Base-by-base conservation (phyloP, 129 eudicot species). In the Saussurea involucrata region DNA sequence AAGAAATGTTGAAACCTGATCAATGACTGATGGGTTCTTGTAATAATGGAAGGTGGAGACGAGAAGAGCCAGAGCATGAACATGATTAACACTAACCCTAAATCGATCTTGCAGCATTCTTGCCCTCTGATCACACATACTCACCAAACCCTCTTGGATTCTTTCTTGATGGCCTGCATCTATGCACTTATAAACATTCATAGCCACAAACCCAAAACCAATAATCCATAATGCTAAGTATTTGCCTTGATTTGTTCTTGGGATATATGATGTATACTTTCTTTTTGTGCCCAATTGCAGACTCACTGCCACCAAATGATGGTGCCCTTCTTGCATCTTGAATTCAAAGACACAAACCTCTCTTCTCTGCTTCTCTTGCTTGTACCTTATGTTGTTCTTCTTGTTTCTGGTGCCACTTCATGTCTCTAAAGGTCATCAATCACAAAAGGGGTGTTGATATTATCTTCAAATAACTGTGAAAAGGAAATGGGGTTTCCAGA, bases 21-120 rank as follows among this genome's bases (percentile, higher is more conserved):
- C 92, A 76, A 92, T 87, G 69, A 93, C 96, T 60, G 97, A 86
- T 55, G 91, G 93, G 65, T 78, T 82, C 88, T 89, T 92, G 88
- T 74, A 81, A 80, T 83, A 86, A 72, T 89, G 97, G 68, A 92
- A 92, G 70, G 97, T 92, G 0, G 97, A 89, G 46, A 92, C 91
- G 31, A 89, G 83, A 46, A 92, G 84, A 8, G 92, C 96, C 57
- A 92, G 93, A 58, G 97, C 96, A 78, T 89, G 97, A 42, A 89
- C 90, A 86, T 92, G 97, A 80, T 92, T 92, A 55, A 92, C 96
- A 72, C 91, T 87, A 69, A 89, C 96, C 80, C 81, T 86, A 57
- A 92, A 92, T 46, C 88, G 91, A 78, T 92, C 97, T 78, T 92
- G 97, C 73, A 92, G 69, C 92, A 92, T 92, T 76, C 97, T 87